Base-by-base conservation (phyloP, 1,139 yeast species). In the Debaryomyces psychrophilus region DNA sequence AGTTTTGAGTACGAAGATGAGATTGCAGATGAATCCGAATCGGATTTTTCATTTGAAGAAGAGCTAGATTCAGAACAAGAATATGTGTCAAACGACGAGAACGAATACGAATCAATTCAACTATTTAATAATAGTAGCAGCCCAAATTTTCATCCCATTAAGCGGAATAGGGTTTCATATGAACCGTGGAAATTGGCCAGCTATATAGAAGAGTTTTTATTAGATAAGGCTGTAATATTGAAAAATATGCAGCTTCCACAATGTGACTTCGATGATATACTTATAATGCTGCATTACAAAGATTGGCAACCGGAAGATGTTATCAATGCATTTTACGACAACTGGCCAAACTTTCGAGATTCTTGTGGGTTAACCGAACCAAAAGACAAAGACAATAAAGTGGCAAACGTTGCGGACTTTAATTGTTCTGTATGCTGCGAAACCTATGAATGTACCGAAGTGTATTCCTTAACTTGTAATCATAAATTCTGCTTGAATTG, bases 251-350 rank as follows among this genome's bases (percentile, higher is more conserved):
- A 62, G 33, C 55, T 58, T 50, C 78, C 59, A 44, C 72, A 46
- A 8, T 64, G 77, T 39, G 52, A 64, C 7, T 65, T 67, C 7
- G 76, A 73, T 44, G 79, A 81, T 9, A 61, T 82, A 20, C 64
- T 82, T 29, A 58, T 69, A 2, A 65, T 90, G 60, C 69, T 89
- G 36, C 82, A 85, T 44, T 64, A 71, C 46, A 85, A 73, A 61
- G 76, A 78, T 42, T 90, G 96, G 96, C 89, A 85, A 60, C 78
- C 79, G 38, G 95, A 88, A 48, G 79, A 79, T 44, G 74, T 89
- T 35, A 71, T 88, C 44, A 92, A 89, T 50, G 77, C 76, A 38
- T 88, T 78, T 66, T 82, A 86, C 58, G 85, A 79, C 41, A 69
- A 81, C 49, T 70, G 78, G 44, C 69, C 65, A 4, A 61, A 65